A percentile compares a stretch with the other conserved stretches of the same genome.
phyloP scores from a whole-genome alignment of 768 basidiomycete genomes.

The Plicaturopsis crispa region DNA sequence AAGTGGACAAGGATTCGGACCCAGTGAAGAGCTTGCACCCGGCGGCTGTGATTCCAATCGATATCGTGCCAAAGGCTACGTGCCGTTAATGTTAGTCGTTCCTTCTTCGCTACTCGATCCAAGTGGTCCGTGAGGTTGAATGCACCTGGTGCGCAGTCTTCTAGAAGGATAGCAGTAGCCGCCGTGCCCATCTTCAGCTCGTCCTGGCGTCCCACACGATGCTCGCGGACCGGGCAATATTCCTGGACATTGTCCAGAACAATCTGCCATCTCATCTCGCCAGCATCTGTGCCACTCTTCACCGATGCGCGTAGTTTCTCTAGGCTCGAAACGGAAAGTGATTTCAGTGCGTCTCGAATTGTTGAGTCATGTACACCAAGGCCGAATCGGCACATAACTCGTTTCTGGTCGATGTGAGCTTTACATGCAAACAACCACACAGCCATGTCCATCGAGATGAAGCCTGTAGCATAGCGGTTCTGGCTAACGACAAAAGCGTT shows the following conservation, averaged over 20 bases:
- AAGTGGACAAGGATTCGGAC: constrained; percentile 12
- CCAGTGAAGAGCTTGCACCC: constrained; percentile 14
- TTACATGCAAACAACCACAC: constrained; percentile 15
- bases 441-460: constrained; percentile 14
- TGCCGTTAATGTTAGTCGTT: constrained; percentile 12
- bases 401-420: constrained; percentile 16
- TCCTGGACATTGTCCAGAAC: constrained; percentile 13
- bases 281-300: neutral
- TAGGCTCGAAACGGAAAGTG: constrained; percentile 9
- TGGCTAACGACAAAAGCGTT: constrained; percentile 11
- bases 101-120: constrained; percentile 8
- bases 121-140: constrained; percentile 6
- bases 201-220: constrained; percentile 10
- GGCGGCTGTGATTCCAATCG: constrained; percentile 12
- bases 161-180: constrained; percentile 11
- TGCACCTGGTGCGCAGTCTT: constrained; percentile 10
- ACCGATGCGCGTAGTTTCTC: constrained; percentile 3
- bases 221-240: constrained; percentile 11
- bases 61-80: constrained; percentile 10
- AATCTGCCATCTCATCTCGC: neutral
- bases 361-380: constrained; percentile 12
- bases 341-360: constrained; percentile 9
- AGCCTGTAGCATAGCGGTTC: constrained; percentile 16
- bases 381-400: constrained; percentile 13
- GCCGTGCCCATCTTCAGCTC: constrained; percentile 18